phyloP scores from a whole-genome alignment of 257 asterid species.

The Thymus mandschuricus region DNA sequence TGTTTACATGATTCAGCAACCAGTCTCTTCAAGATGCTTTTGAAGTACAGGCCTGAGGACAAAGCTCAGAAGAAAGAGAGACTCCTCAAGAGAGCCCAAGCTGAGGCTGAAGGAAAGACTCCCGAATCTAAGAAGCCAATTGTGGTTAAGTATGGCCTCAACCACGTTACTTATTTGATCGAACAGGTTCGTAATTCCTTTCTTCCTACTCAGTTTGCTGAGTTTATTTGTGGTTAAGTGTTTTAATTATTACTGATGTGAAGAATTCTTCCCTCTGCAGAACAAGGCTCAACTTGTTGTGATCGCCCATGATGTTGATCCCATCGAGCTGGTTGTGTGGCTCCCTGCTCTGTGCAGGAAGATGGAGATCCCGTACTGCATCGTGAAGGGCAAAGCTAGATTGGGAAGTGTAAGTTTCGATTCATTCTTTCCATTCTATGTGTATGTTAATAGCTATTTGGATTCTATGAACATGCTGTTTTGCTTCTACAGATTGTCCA shows the following conservation, averaged over 20 bases:
- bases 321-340: constrained; percentile 71
- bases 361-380: constrained; percentile 70
- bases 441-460: too few relatives aligned
- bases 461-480: too few relatives aligned
- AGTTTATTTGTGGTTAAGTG: not conserved
- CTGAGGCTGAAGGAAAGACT: too few relatives aligned
- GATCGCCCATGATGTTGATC: constrained; percentile 69
- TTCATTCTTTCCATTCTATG: too few relatives aligned
- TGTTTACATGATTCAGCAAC: constrained; percentile 37
- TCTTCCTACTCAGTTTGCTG: not conserved
- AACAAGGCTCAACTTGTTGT: constrained; percentile 66
- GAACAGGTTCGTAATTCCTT: constrained; percentile 36
- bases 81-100: too few relatives aligned
- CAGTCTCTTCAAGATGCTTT: constrained; percentile 56
- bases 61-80: too few relatives aligned
- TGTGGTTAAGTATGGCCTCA: too few relatives aligned
- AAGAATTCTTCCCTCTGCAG: constrained; percentile 28
- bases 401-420: too few relatives aligned
- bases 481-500: not conserved
- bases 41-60: constrained; percentile 50
- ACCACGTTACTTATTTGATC: too few relatives aligned
- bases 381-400: constrained; percentile 45
- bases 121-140: too few relatives aligned
- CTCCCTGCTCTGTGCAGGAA: constrained; percentile 68
- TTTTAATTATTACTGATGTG: not conserved